Evolutionary conservation across 768 basidiomycete genomes (phyloP), one percentile per base, ranked within the genome.

Genomic region (Boletus vinaceobasis): DNA sequence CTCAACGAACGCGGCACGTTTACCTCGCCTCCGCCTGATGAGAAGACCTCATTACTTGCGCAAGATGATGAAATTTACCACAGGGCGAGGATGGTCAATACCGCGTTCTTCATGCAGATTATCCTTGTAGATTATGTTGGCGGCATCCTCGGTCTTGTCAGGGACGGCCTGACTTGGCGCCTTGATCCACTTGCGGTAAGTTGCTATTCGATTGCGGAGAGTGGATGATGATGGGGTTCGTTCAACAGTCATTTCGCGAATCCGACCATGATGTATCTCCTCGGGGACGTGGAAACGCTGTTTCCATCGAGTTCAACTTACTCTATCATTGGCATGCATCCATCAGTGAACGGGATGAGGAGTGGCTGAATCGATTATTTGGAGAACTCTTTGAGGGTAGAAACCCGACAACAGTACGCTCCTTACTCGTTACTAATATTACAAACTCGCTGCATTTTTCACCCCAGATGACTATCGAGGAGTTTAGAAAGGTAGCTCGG

Each of bases 41-140:
- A 64, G 43, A 32, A 58, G 56, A 7, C 53, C 31, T 60, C 69
- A 6, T 64, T 71, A 6, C 61, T 63, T 14, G 69, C 60, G 0
- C 89, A 91, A 64, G 90, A 91, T 51, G 83, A 88, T 47, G 89
- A 90, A 61, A 83, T 91, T 43, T 91, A 88, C 73, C 77, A 87
- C 54, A 81, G 86, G 29, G 77, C 87, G 10, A 79, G 89, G 45
- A 74, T 90, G 43, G 83, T 90, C 43, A 91, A 91, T 66, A 85
- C 83, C 49, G 85, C 80, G 4, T 85, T 77, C 61, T 87, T 88
- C 60, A 81, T 87, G 79, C 80, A 84, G 56, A 80, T 86, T 35
- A 85, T 89, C 61, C 73, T 90, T 40, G 59, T 63, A 72, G 88
- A 90, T 65, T 91, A 91, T 57, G 84, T 91, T 17, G 87, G 86